Evolutionary conservation across 106 monocot genomes (phyloP).

Genomic region (Narthecium ossifragum): DNA sequence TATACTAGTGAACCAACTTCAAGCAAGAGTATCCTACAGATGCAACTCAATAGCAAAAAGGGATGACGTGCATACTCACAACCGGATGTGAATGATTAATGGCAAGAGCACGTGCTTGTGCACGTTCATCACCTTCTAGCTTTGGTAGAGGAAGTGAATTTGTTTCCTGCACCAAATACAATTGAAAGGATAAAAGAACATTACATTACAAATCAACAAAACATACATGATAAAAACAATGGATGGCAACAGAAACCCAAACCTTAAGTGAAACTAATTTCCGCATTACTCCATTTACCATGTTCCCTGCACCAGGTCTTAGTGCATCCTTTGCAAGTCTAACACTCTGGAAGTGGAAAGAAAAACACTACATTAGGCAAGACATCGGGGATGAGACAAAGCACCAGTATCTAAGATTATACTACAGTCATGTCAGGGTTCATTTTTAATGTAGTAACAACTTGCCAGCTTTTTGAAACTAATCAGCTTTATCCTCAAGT

Average conservation of each 20-base stretch:
- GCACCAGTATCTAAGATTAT: too few relatives aligned
- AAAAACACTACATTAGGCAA: conserved; percentile 11
- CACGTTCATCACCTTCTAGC: conserved; percentile 90
- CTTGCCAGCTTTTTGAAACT: too few relatives aligned
- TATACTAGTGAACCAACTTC: neutral
- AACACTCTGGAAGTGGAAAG: conserved; percentile 68
- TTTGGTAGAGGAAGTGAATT: conserved; percentile 78
- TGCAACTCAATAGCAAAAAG: too few relatives aligned
- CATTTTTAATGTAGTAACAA: too few relatives aligned
- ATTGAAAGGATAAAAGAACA: neutral
- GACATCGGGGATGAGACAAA: too few relatives aligned
- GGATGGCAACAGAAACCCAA: conserved; percentile 1
- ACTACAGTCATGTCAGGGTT: too few relatives aligned
- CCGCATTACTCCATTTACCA: conserved; percentile 91
- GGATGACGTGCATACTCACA: conserved; percentile 72
- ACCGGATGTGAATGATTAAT: conserved; percentile 95
- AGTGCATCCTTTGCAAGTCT: conserved; percentile 84
- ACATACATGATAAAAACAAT: neutral
- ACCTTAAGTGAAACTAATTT: conserved; percentile 75
- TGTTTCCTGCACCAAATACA: conserved; percentile 47
- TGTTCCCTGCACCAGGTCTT: conserved; percentile 94
- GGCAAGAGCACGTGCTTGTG: conserved; percentile 95
- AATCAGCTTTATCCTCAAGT: too few relatives aligned
- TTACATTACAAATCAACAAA: conserved; percentile 2
- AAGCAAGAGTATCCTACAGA: neutral